Evolutionary conservation across 2,329 filamentous ascomycete genomes (phyloP).

Genomic region (Talaromyces verruculosus): DNA sequence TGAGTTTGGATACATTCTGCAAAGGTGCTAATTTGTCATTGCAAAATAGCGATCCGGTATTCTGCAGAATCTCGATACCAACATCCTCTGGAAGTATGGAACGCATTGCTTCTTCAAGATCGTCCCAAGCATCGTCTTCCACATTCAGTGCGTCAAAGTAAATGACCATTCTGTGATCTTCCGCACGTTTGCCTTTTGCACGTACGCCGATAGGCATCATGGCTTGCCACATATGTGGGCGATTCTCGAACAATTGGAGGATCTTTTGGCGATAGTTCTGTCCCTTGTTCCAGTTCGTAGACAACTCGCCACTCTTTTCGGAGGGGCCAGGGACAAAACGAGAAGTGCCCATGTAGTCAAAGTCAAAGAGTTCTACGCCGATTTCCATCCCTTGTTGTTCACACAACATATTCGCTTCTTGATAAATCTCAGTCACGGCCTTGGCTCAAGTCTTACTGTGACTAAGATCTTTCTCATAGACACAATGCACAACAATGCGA

Average conservation of each 20-base stretch:
- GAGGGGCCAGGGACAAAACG: background rate
- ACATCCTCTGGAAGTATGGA: background rate
- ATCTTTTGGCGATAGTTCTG: background rate
- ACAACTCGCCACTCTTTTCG: background rate
- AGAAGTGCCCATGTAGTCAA: background rate
- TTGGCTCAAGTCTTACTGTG: background rate
- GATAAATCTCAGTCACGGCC: background rate
- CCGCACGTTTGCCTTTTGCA: background rate
- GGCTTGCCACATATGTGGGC: background rate
- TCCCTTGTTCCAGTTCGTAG: background rate
- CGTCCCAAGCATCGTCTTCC: background rate
- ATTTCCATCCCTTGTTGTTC: background rate
- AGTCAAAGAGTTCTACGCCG: background rate
- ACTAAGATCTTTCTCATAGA: background rate
- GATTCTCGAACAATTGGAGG: background rate
- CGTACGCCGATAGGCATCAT: background rate
- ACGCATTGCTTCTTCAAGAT: background rate
- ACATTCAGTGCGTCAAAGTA: background rate
- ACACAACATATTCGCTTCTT: background rate
- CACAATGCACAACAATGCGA: background rate
- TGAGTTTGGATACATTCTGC: background rate
- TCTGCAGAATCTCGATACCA: background rate
- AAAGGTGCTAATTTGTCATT: background rate
- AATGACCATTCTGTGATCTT: background rate
- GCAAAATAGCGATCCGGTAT: background rate